Percentiles rank a stretch among this genome's conserved stretches.
Conservation (phyloP, 805 yeast genomes). For the Naumovozyma baii region DNA sequence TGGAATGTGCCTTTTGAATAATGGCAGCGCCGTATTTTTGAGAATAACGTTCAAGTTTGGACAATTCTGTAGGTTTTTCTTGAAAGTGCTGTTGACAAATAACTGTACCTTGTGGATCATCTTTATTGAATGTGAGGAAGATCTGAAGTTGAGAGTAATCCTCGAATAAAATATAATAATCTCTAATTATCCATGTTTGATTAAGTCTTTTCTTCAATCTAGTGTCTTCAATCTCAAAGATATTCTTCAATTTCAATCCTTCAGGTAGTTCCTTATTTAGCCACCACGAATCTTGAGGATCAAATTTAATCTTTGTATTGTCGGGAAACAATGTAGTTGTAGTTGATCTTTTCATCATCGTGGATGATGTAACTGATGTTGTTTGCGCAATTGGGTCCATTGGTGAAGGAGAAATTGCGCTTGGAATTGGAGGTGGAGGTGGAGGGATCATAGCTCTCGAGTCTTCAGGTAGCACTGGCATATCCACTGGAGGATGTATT, state of each 20-base stretch:
- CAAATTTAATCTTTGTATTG: slow-evolving; percentile 16
- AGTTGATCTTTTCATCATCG: slow-evolving; percentile 7
- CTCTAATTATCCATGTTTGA: slow-evolving; percentile 39
- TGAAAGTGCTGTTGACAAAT: slow-evolving; percentile 1
- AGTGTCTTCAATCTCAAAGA: slow-evolving; percentile 53
- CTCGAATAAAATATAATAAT: slow-evolving; percentile 60
- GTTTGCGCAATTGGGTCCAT: slow-evolving; percentile 6
- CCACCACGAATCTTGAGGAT: slow-evolving; percentile 56
- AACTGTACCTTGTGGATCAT: slow-evolving; percentile 45
- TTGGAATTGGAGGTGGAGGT: slow-evolving; percentile 7
- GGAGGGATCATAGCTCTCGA: background rate
- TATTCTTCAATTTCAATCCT: slow-evolving; percentile 30
- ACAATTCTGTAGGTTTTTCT: background rate
- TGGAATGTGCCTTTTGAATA: background rate
- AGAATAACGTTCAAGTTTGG: background rate
- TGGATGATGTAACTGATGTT: slow-evolving; percentile 7
- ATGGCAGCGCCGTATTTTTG: background rate
- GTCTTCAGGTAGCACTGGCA: slow-evolving; percentile 3
- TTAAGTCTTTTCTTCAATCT: slow-evolving; percentile 48
- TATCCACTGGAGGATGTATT: slow-evolving; percentile 16
- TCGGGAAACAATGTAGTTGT: slow-evolving; percentile 11
- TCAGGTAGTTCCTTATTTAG: slow-evolving; percentile 46
- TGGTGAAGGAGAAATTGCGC: slow-evolving; percentile 2
- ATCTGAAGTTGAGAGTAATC: slow-evolving; percentile 62
- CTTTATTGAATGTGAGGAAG: slow-evolving; percentile 45